Conservation (phyloP, 192 early-diverging fungal species). For the Oehlia diaphana region DNA sequence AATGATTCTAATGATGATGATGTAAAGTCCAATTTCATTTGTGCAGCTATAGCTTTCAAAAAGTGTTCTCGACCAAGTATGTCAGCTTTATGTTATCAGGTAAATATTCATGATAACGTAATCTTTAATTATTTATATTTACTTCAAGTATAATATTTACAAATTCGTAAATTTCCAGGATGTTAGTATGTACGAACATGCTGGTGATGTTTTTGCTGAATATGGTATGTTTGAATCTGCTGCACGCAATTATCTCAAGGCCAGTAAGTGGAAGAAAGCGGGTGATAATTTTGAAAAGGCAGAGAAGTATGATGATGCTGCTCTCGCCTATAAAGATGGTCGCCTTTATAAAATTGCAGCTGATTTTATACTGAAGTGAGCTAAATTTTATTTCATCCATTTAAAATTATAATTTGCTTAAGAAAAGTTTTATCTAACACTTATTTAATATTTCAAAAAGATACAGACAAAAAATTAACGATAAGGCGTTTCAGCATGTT, state of each 20-base stretch:
- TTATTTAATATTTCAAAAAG: not conserved
- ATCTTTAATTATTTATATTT: not conserved
- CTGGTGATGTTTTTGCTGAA: not conserved
- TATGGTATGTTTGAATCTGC: slow-evolving; percentile 1
- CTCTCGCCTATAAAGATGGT: not conserved
- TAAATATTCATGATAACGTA: not conserved
- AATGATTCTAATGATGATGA: not conserved
- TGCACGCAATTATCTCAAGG: not conserved
- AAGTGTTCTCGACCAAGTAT: not conserved
- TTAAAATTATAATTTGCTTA: no score
- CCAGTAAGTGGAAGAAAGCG: not conserved
- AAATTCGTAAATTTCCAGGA: not conserved
- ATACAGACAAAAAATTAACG: not conserved
- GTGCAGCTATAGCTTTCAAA: not conserved
- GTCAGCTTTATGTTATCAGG: slow-evolving; percentile 8
- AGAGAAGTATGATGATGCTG: slow-evolving; percentile 16
- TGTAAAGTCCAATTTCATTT: not conserved
- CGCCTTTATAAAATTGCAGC: not conserved
- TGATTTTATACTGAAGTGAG: slow-evolving; percentile 18
- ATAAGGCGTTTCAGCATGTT: not conserved
- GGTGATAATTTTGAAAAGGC: slow-evolving; percentile 11
- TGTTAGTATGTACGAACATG: slow-evolving; percentile 3
- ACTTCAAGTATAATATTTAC: not conserved
- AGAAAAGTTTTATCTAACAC: no score
- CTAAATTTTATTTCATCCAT: not conserved